Percentiles rank a stretch among this genome's conserved stretches.
Conservation (phyloP, 2,329 filamentous ascomycete species). For the Dendryphion nanum region DNA sequence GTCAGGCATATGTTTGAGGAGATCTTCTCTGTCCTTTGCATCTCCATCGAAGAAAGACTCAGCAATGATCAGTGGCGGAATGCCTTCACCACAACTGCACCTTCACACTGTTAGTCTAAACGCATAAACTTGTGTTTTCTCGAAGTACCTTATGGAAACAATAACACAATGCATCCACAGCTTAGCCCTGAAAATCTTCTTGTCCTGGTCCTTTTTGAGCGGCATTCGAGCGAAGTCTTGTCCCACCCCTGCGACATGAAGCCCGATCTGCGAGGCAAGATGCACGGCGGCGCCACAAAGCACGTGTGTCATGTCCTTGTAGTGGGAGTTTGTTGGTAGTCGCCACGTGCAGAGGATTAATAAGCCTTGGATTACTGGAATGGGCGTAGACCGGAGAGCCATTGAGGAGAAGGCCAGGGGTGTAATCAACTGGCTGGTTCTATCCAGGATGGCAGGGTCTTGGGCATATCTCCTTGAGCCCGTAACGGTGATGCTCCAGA, state of each 20-base stretch:
- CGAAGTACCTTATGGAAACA: constrained; percentile 36
- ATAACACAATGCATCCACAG: constrained; percentile 40
- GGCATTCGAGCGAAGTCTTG: constrained; percentile 42
- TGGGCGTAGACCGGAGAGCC: constrained; percentile 35
- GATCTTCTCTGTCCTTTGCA: constrained; percentile 31
- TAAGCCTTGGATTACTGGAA: constrained; percentile 41
- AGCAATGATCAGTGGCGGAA: constrained; percentile 31
- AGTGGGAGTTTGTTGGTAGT: constrained; percentile 42
- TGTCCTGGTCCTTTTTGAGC: constrained; percentile 33
- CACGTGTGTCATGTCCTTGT: constrained; percentile 41
- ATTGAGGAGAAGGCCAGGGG: constrained; percentile 39
- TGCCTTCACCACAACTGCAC: constrained; percentile 34
- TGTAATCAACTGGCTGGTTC: constrained; percentile 33
- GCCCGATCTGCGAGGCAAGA: constrained; percentile 41
- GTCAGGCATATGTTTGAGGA: constrained; percentile 27
- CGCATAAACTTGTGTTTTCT: too few relatives aligned
- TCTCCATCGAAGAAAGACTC: constrained; percentile 35
- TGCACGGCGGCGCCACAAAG: constrained; percentile 42
- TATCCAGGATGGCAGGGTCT: constrained; percentile 35
- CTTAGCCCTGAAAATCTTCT: constrained; percentile 35
- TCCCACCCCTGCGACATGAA: constrained; percentile 44
- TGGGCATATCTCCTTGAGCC: constrained; percentile 39
- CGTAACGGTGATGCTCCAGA: constrained; percentile 42
- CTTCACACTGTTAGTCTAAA: constrained; percentile 13
- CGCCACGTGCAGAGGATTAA: constrained; percentile 43